A percentile compares a stretch with the other conserved stretches of the same genome.
These are phyloP conservation scores for Monarda citriodora DNA, from an alignment of 305 asterid species.

Conservation along the genomic window DNA sequence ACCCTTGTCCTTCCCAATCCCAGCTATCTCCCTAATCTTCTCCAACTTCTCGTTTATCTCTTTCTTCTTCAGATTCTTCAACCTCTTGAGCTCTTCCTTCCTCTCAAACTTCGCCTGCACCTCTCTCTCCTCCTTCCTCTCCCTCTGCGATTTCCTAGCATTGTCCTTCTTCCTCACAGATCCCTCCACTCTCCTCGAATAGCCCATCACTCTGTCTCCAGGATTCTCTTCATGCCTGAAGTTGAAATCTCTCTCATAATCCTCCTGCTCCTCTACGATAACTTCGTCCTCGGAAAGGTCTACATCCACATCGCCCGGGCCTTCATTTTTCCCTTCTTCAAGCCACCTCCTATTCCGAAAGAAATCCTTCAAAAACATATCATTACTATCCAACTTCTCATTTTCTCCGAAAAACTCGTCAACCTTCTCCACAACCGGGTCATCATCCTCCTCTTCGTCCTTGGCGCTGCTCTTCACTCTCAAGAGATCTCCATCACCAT, in stretches of 20 bases:
- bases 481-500: conserved; percentile 63
- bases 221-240: conserved; percentile 91
- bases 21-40: conserved; percentile 84
- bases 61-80: conserved; percentile 88
- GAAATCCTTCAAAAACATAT: conserved; percentile 63
- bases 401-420: conserved; percentile 79
- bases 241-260: conserved; percentile 74
- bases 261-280: conserved; percentile 85
- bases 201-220: conserved; percentile 83
- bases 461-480: conserved; percentile 42
- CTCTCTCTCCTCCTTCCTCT: conserved; percentile 87
- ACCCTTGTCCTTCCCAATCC: conserved; percentile 53
- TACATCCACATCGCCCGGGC: conserved; percentile 22
- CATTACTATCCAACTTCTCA: conserved; percentile 62
- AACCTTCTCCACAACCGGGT: conserved; percentile 52
- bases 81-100: conserved; percentile 78
- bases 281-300: conserved; percentile 79
- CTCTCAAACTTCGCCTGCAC: conserved; percentile 64
- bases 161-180: conserved; percentile 88
- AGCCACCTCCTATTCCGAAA: conserved; percentile 74
- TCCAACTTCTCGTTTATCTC: conserved; percentile 83
- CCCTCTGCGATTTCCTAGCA: conserved; percentile 79
- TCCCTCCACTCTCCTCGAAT: conserved; percentile 78
- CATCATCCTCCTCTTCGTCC: conserved; percentile 28
- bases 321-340: conserved; percentile 32